Conservation (phyloP, 805 yeast species). For the Ogataea ramenticola region DNA sequence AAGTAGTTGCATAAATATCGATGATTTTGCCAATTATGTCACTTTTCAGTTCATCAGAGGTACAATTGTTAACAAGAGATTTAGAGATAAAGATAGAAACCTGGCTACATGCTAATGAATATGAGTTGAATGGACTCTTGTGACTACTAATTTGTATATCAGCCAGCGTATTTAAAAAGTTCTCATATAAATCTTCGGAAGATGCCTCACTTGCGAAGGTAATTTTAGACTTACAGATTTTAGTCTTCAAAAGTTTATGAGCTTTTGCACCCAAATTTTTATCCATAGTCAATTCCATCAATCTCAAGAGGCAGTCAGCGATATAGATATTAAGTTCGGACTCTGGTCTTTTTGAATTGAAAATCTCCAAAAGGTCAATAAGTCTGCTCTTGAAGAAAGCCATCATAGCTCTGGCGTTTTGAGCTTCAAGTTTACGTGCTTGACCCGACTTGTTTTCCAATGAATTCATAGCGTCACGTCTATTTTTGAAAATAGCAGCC, state of each 20-base stretch:
- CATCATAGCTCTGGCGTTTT: constrained; percentile 74
- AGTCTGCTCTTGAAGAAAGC: constrained; percentile 71
- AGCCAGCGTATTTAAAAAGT: constrained; percentile 22
- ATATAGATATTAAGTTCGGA: constrained; percentile 34
- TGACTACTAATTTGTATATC: constrained; percentile 37
- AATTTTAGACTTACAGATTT: constrained; percentile 38
- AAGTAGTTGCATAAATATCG: constrained; percentile 45
- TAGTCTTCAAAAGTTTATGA: constrained; percentile 58
- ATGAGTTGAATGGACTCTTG: constrained; percentile 39
- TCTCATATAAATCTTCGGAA: constrained; percentile 4
- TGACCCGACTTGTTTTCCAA: constrained; percentile 46
- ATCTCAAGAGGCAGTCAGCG: constrained; percentile 48
- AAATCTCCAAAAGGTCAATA: constrained; percentile 68
- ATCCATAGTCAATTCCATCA: constrained; percentile 64
- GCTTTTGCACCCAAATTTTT: constrained; percentile 67
- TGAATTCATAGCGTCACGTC: constrained; percentile 55
- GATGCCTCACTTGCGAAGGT: constrained; percentile 2
- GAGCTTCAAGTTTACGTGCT: constrained; percentile 64
- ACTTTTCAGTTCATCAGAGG: constrained; percentile 19
- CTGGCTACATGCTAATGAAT: constrained; percentile 53
- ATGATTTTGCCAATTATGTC: constrained; percentile 34
- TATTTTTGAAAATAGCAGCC: constrained; percentile 75
- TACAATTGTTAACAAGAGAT: constrained; percentile 32
- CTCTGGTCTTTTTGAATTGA: constrained; percentile 37
- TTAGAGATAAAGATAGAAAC: constrained; percentile 62